phyloP scores from a whole-genome alignment of 805 yeast genomes.

The Metschnikowia sp. region DNA sequence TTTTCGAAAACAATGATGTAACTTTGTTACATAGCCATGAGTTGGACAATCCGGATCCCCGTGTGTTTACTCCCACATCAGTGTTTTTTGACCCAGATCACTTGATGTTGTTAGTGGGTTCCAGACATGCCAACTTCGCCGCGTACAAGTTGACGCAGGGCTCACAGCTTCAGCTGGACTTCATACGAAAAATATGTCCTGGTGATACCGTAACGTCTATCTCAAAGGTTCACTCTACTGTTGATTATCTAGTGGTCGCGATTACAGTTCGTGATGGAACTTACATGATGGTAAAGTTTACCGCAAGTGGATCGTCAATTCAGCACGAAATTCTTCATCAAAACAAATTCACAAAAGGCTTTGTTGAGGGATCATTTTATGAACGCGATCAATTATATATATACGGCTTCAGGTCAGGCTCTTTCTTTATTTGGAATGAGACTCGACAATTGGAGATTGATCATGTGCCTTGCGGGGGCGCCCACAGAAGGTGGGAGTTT shows the following conservation, averaged over 20 bases:
- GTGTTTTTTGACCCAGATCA: conserved; percentile 39
- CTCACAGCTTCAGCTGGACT: conserved; percentile 19
- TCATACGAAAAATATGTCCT: conserved; percentile 40
- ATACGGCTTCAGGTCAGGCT: conserved; percentile 80
- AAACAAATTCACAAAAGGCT: conserved; percentile 70
- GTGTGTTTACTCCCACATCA: conserved; percentile 38
- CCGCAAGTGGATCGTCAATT: conserved; percentile 15
- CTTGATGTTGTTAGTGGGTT: conserved; percentile 57
- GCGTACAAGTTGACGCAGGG: conserved; percentile 40
- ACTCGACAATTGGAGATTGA: conserved; percentile 66
- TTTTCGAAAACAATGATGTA: conserved; percentile 9
- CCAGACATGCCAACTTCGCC: conserved; percentile 66
- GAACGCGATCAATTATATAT: conserved; percentile 47
- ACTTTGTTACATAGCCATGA: conserved; percentile 21
- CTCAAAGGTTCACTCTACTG: conserved; percentile 29
- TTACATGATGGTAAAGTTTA: conserved; percentile 41
- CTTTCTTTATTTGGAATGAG: conserved; percentile 81
- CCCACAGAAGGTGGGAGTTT: conserved; percentile 81
- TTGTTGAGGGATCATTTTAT: conserved; percentile 69
- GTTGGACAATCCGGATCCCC: conserved; percentile 22
- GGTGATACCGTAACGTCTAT: conserved; percentile 71
- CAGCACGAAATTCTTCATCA: conserved; percentile 38
- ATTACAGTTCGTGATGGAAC: conserved; percentile 67
- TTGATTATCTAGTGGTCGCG: conserved; percentile 24
- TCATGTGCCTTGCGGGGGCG: conserved; percentile 82